Base-by-base conservation (phyloP, 768 basidiomycete species). In the Suillus subalutaceus region DNA sequence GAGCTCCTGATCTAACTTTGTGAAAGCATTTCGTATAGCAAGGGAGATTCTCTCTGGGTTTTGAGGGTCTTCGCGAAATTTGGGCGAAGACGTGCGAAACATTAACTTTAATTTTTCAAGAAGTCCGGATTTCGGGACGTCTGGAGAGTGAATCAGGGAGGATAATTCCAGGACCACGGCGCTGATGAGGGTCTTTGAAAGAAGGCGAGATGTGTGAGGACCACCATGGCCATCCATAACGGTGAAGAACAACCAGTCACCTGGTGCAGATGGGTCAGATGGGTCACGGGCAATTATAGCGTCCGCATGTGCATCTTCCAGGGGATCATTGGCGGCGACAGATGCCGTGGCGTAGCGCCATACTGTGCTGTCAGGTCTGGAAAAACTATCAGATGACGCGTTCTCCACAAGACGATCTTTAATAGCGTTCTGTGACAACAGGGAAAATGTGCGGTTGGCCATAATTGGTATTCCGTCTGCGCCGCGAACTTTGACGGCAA, bases 211-310 rank as follows among this genome's bases (percentile, higher is more conserved):
- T 2, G 97, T 99, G 62, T 93, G 85, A 44, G 79, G 85, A 1
- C 97, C 97, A 2, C 87, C 82, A 75, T 99, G 97, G 3, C 96
- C 95, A 71, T 96, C 95, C 89, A 97, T 91, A 43, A 97, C 89
- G 1, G 93, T 81, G 72, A 94, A 96, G 78, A 97, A 92, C 52
- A 94, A 81, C 66, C 91, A 84, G 72, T 93, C 92, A 16, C 91
- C 90, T 2, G 86, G 84, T 0, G 81, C 81, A 4, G 85, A 82
- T 12, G 85, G 81, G 69, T 89, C 86, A n/a, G 85, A 79, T 4
- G 79, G 79, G 72, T 92, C 88, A 46, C 89, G 82, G 68, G 85
- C 75, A 59, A 97, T 79, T 67, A 95, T 80, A 64, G 89, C 87
- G 66, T 85, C 83, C 4, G 92, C 86, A 69, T 90, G 85, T 32